Evolutionary conservation across 2,329 filamentous ascomycete genomes (phyloP), one percentile per base, ranked within the genome.

Genomic region (Canariomyces notabilis): DNA sequence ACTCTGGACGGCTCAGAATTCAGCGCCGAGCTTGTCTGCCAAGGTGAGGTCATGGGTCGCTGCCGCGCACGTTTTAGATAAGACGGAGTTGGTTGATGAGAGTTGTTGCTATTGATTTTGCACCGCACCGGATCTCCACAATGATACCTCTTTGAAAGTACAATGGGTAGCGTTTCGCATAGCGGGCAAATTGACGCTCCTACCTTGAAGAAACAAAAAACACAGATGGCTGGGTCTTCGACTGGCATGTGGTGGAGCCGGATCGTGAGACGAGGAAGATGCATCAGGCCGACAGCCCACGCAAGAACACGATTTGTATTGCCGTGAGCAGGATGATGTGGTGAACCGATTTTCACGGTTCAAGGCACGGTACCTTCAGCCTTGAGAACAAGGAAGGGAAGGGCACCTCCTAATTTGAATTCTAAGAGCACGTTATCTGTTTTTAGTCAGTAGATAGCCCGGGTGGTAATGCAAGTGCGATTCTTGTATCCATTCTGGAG

Each of bases 1-100:
- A 97, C 93, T 0, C 83, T 98, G 14, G 93, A 98, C 62, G 93
- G 93, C 18, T 95, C 88, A 42, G 93, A 98, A 67, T 97, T 98
- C 74, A 97, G 93, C 59, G 93, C 93, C 43, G 93, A 97, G 72
- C 75, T 98, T 32, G 91, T 97, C n/a, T 98, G 93, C 71, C 93
- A 98, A 68, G 93, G 93, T 61, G 93, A 97, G 68, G 89, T 98
- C 56, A 98, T 97, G 93, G 93, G 93, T 56, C 83, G 91, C 55
- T 97, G 91, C 79, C 85, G 90, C 54, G 87, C 91, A 49, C 81
- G 89, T 64, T 97, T 97, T 76, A 75, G 80, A 67, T 84, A 72
- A 65, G 19, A 37, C 16, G 42, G 48, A 37, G 20, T 15, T 37
- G 33, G 37, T 35, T 35, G 49, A 40, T n/a, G 26, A 50, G 49